Conservation (phyloP, 108 stramenopile species). For the Bacterosira constricta region DNA sequence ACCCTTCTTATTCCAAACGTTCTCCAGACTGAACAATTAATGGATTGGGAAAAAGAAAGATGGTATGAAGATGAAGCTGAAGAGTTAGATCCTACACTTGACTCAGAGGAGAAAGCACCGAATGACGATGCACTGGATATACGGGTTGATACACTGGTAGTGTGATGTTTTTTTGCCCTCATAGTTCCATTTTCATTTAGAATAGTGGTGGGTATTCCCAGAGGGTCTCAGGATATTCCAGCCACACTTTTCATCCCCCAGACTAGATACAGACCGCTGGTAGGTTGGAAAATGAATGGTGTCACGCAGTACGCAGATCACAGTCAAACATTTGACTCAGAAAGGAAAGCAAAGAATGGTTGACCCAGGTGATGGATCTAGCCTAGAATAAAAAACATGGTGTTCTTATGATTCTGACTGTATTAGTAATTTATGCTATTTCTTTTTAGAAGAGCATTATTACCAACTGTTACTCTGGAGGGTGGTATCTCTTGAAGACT, state of each 20-base stretch:
- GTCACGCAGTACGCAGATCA: no score
- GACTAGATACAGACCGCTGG: no score
- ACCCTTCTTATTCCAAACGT: slow-evolving; percentile 43
- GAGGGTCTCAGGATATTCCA: no score
- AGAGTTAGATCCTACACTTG: neutral
- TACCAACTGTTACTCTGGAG: neutral
- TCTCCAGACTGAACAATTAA: slow-evolving; percentile 38
- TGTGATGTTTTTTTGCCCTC: no score
- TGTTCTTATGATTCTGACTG: no score
- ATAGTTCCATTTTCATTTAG: no score
- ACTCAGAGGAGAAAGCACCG: neutral
- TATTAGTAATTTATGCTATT: neutral
- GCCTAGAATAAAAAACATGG: no score
- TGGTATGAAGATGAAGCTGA: slow-evolving; percentile 23
- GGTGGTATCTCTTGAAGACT: slow-evolving; percentile 20
- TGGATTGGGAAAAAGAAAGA: slow-evolving; percentile 41
- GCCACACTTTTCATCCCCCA: no score
- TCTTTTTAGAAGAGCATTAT: neutral
- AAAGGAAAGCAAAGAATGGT: neutral
- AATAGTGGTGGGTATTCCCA: no score
- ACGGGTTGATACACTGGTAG: neutral
- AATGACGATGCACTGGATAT: neutral
- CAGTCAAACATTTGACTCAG: neutral
- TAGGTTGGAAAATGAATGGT: no score
- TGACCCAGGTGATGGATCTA: no score